A percentile compares a stretch with the other conserved stretches of the same genome.
Evolutionary conservation across 2,329 filamentous ascomycete species (phyloP).

Genomic region (Dactylella cylindrospora): DNA sequence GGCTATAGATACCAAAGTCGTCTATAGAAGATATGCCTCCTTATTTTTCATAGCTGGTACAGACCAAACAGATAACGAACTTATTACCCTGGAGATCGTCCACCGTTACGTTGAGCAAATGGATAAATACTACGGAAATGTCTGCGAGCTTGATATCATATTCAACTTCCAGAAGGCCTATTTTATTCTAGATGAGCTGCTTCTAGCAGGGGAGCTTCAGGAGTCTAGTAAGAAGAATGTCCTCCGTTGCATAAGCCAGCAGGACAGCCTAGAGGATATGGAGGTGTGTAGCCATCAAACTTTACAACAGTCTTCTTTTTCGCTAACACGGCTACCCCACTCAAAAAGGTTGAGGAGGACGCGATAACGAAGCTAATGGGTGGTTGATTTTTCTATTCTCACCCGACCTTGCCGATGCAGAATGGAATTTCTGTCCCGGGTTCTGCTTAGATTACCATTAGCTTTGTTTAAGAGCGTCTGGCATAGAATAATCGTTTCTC

Average conservation of each 20-base stretch:
- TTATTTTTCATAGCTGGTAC: constrained; percentile 99
- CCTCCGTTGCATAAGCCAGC: constrained; percentile 89
- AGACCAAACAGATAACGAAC: constrained; percentile 94
- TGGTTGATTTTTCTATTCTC: constrained; percentile 1
- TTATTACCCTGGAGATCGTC: constrained; percentile 97
- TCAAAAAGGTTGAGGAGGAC: constrained; percentile 37
- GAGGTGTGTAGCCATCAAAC: constrained; percentile 70
- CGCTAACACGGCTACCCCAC: background rate
- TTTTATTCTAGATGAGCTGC: constrained; percentile 95
- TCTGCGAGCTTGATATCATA: constrained; percentile 98
- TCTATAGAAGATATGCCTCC: constrained; percentile 97
- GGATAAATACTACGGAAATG: constrained; percentile 99
- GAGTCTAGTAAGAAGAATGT: constrained; percentile 99
- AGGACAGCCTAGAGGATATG: constrained; percentile 97
- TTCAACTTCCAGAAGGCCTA: constrained; percentile 99
- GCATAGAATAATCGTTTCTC: no score
- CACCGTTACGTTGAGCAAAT: constrained; percentile 99
- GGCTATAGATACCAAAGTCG: constrained; percentile 84
- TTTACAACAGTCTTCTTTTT: no score
- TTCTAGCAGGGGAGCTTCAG: constrained; percentile 94
- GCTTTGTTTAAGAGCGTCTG: no score
- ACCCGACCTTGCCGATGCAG: no score
- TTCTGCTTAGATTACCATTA: no score
- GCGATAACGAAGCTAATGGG: constrained; percentile 43
- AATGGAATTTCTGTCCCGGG: no score